phyloP scores from a whole-genome alignment of 805 yeast genomes.

The Lachancea mirantina region DNA sequence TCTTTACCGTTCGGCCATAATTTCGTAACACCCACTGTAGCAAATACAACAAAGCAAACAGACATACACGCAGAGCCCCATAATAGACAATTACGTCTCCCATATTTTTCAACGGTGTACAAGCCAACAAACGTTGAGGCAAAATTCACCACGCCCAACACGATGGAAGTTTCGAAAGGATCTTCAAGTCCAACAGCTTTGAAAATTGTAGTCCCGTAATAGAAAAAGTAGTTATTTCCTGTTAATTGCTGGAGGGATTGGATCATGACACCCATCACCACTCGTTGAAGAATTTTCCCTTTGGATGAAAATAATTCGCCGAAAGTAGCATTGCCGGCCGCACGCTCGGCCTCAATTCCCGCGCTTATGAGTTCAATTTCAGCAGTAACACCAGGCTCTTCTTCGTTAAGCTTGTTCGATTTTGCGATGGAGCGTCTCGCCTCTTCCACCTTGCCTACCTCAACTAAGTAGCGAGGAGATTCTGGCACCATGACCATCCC shows the following conservation, averaged over 20 bases:
- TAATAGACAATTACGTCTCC: conserved; percentile 43
- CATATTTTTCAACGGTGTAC: conserved; percentile 47
- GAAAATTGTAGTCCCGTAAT: conserved; percentile 59
- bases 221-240: conserved; percentile 62
- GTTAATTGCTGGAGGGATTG: conserved; percentile 64
- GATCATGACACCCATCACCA: conserved; percentile 45
- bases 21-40: conserved; percentile 54
- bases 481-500: conserved; percentile 56
- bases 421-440: conserved; percentile 54
- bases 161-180: conserved; percentile 52
- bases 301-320: conserved; percentile 57
- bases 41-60: conserved; percentile 41
- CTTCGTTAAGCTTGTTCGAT: conserved; percentile 48
- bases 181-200: conserved; percentile 54
- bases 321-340: conserved; percentile 65
- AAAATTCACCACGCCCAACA: conserved; percentile 54
- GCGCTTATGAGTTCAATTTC: conserved; percentile 54
- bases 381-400: conserved; percentile 47
- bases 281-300: conserved; percentile 48
- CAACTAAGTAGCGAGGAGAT: conserved; percentile 62
- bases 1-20: conserved; percentile 38
- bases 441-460: conserved; percentile 48
- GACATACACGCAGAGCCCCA: conserved; percentile 45
- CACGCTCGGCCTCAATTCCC: conserved; percentile 52
- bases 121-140: conserved; percentile 50